phyloP scores from a whole-genome alignment of 1,284 basidiomycete species.

The Sphaerobolus stellatus region DNA sequence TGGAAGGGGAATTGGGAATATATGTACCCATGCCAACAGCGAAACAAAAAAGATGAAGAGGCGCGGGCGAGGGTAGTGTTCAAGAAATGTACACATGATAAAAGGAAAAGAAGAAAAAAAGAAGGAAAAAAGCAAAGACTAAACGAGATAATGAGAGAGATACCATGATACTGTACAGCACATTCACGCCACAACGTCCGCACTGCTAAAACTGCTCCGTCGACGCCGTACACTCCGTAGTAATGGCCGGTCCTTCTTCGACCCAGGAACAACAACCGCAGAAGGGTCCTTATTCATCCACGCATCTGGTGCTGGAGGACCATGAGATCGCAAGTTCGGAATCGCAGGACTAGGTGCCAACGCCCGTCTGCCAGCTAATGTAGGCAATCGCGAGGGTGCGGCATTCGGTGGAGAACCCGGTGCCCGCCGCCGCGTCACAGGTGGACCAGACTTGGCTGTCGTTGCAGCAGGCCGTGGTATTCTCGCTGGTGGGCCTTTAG shows the following conservation, averaged over 20 bases:
- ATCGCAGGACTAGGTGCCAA: conserved; percentile 48
- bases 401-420: conserved; percentile 12
- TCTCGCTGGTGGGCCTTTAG: conserved; percentile 29
- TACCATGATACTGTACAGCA: neutral
- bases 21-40: too few relatives aligned
- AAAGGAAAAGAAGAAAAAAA: too few relatives aligned
- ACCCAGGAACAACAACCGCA: conserved; percentile 65
- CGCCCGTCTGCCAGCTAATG: conserved; percentile 48
- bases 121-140: too few relatives aligned
- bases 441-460: conserved; percentile 29
- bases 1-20: too few relatives aligned
- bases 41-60: too few relatives aligned
- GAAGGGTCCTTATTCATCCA: conserved; percentile 73
- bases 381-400: conserved; percentile 72
- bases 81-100: too few relatives aligned
- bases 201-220: conserved; percentile 79
- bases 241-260: conserved; percentile 68
- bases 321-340: conserved; percentile 43
- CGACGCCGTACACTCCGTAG: conserved; percentile 67
- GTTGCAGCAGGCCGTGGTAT: conserved; percentile 68
- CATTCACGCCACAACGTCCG: conserved; percentile 70
- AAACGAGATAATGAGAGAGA: conserved; percentile 15
- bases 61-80: too few relatives aligned
- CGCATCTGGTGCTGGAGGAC: conserved; percentile 45
- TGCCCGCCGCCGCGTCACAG: conserved; percentile 15